Base-by-base conservation (phyloP, 306 rosid species). In the Quillaja saponaria region DNA sequence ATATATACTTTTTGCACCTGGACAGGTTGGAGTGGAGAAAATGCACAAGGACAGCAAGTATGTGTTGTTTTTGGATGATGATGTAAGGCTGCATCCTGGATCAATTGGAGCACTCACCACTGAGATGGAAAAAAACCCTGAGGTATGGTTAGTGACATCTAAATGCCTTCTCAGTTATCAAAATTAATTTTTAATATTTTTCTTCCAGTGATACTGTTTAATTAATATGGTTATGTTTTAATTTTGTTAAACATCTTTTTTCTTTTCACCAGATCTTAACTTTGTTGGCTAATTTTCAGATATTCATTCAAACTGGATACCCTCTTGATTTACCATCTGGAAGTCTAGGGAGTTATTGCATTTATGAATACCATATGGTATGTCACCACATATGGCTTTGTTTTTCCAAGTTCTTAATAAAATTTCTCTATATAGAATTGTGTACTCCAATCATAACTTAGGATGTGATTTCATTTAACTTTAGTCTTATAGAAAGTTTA, bases 311-410 rank as follows among this genome's bases (percentile, higher is more conserved):
- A 89, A 94, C 99, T 49, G 99, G 99, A 69, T 94, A 90, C 76
- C 99, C 99, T 71, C 96, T 94, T 58, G 99, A 94, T 77, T 69
- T 94, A 63, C 99, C 99, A 71, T 94, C 99, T 6, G 97, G 99
- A 71, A 94, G 95, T 81, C 76, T 94, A 65, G 99, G 99, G 54
- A 94, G 99, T 76, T 94, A 94, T 61, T 94, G 99, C 81, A 94
- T 94, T 37, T 89, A 94, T 69, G 99, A 94, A 82, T 94, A 89
- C 70, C 97, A 94, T 73, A 94, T 94, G 99, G 99, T 94, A 89
- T 49, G 64, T 42, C 20, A 25, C 41, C 58, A 41, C 63, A 61
- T 54, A 47, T 37, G 28, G 10, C 49, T 66, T 64, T 34, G 41
- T 61, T 35, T 49, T 35, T 66, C 50, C 48, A 71, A 25, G 49